Percentiles rank a stretch among this genome's conserved stretches.
Evolutionary conservation across 768 basidiomycete genomes (phyloP).

Genomic region (Sporobolomyces pararoseus): DNA sequence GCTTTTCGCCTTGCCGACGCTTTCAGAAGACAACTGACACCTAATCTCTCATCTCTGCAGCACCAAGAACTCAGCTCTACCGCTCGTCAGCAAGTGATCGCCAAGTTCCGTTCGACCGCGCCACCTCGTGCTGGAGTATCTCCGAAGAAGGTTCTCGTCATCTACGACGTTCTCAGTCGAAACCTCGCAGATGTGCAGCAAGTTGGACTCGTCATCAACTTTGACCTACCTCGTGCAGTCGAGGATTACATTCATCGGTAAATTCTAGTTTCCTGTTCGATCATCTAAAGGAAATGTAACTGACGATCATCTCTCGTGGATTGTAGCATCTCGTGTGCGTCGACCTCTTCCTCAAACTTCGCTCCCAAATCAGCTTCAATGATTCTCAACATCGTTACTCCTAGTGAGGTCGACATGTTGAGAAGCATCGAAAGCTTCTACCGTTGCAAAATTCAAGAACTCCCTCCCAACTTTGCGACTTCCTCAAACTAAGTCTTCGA

Average conservation of each 20-base stretch:
- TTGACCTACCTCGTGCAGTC: conserved; percentile 87
- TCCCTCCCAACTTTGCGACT: conserved; percentile 34
- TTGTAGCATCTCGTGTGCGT: conserved; percentile 73
- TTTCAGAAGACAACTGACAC: not conserved
- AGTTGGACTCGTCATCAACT: conserved; percentile 90
- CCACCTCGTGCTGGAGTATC: conserved; percentile 54
- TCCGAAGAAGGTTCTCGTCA: conserved; percentile 71
- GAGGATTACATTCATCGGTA: conserved; percentile 97
- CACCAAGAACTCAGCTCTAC: conserved; percentile 89
- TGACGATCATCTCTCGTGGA: too few relatives aligned
- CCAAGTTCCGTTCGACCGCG: conserved; percentile 68
- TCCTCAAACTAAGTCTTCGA: not conserved
- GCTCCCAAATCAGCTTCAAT: conserved; percentile 58
- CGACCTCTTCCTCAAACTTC: conserved; percentile 64
- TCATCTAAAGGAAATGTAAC: too few relatives aligned
- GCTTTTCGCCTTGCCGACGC: not conserved
- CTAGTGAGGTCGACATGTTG: conserved; percentile 78
- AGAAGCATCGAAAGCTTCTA: conserved; percentile 98
- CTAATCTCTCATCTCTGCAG: conserved; percentile 51
- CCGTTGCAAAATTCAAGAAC: conserved; percentile 44
- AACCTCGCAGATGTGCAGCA: conserved; percentile 70
- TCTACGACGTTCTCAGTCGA: conserved; percentile 92
- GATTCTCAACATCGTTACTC: conserved; percentile 79
- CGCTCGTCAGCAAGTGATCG: conserved; percentile 73
- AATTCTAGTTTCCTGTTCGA: not conserved